Base-by-base conservation (phyloP, 331 rosid genomes). In the Saraca asoca region DNA sequence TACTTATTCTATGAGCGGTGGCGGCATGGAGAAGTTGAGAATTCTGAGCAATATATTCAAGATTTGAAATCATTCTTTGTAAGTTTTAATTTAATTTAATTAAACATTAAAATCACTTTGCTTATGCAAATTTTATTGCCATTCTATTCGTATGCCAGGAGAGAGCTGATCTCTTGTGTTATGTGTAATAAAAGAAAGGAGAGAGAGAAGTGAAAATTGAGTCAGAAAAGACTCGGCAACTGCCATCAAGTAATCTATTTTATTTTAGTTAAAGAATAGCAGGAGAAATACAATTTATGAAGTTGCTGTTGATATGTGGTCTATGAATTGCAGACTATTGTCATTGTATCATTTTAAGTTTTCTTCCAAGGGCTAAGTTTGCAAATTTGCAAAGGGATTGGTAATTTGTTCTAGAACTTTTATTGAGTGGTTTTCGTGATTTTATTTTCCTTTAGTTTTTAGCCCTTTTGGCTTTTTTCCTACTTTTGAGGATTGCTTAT, bases 1-100 rank as follows among this genome's bases (percentile, higher is more conserved):
- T 84, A 86, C 70, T 64, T 84, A 75, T 78, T 82, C 53, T 86
- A 80, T 44, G 97, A 91, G 82, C 79, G 79, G 78, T 91, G 97
- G 97, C 79, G 84, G 44, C 57, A 78, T 19, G 95, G 81, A 34
- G 87, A 86, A 63, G 69, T 88, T 44, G 89, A 72, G 64, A 82
- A 77, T 34, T 80, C 91, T 31, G 88, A 79, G 80, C 63, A 33
- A 55, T 73, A 58, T 58, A 34, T 86, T 44, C 77, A 71, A 72
- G 50, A 55, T 68, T n/a, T 88, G 2, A 79, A 67, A 70, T 73
- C 91, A 39, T 18, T 57, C 50, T 82, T 82, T 69, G 97, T 90
- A 87, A 80, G 97, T 82, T 41, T 53, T 16, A 50, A 52, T 62
- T 63, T 48, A 48, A 5, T 59, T 62, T 49, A 14, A 20, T n/a